Conservation (phyloP, 2,329 filamentous ascomycete genomes). For the Aspergillus glaucus region DNA sequence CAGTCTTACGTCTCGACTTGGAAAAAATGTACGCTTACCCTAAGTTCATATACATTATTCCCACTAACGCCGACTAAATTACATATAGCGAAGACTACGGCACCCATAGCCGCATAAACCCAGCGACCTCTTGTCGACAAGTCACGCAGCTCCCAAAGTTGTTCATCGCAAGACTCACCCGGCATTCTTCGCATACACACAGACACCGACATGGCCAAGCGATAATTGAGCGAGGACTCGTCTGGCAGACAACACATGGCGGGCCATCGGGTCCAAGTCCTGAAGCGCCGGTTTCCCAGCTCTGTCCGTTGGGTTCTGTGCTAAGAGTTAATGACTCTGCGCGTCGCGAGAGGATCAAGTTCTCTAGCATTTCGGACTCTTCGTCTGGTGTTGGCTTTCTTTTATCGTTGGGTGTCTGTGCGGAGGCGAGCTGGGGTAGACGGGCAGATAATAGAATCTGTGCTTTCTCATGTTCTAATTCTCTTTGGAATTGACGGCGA, state of each 20-base stretch:
- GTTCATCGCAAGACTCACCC: conserved; percentile 89
- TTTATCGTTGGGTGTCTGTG: conserved; percentile 11
- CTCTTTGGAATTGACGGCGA: conserved; percentile 65
- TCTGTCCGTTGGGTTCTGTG: conserved; percentile 20
- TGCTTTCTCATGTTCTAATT: conserved; percentile 62
- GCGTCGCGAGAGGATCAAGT: conserved; percentile 52
- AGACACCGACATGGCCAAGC: conserved; percentile 96
- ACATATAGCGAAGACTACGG: conserved; percentile 43
- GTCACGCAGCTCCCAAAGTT: conserved; percentile 97
- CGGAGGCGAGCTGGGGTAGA: conserved; percentile 21
- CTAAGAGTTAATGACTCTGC: conserved; percentile 19
- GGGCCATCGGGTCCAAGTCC: conserved; percentile 69
- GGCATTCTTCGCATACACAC: conserved; percentile 89
- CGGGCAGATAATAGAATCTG: conserved; percentile 56
- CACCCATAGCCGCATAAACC: conserved; percentile 87
- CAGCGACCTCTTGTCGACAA: conserved; percentile 78
- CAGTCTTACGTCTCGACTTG: no score
- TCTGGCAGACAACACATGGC: conserved; percentile 90
- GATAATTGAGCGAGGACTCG: conserved; percentile 76
- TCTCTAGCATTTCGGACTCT: conserved; percentile 54
- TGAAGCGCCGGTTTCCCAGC: conserved; percentile 65
- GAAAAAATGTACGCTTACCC: no score
- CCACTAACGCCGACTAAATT: neutral
- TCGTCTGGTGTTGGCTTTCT: conserved; percentile 42
- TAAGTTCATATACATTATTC: no score